Evolutionary conservation across 768 basidiomycete species (phyloP), one percentile per base, ranked within the genome.

Genomic region (Obba rivulosa): DNA sequence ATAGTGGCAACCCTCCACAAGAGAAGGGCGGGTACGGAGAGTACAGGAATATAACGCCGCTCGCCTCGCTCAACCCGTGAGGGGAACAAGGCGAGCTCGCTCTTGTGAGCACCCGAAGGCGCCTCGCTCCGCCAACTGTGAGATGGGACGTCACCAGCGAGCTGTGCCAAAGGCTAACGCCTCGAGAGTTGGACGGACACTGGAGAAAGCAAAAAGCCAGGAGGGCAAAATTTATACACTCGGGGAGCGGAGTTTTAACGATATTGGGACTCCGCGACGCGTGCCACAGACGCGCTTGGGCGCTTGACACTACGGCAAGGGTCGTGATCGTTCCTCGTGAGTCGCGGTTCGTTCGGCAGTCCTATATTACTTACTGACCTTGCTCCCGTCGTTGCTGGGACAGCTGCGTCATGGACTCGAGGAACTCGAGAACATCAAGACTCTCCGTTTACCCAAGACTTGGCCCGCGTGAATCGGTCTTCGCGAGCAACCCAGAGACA

Each of bases 41-140:
- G 80, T 82, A 74, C 72, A 83, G 83, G 80, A 85, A 87, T 86
- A 87, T 87, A 78, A 84, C 80, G 80, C 80, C 74, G 71, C 76
- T 62, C 53, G 61, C 65, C 64, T 62, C 62, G 68, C 67, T 74
- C 71, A 64, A 73, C 72, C 73, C 62, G 51, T 47, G 60, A 65
- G 61, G 60, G 67, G 67, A 69, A 58, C 69, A 61, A 57, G 67
- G 60, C 57, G 57, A 51, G 61, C 69, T 76, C 55, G 50, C 44
- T 78, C 74, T 78, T 18, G 76, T 78, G 77, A 77, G 73, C 77
- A 53, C 55, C 73, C 59, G 54, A 65, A 61, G 63, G 67, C 70
- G 63, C 79, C 82, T 85, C 81, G 83, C 84, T 86, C 84, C 82
- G 75, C 72, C 83, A 81, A 85, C 85, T 77, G 66, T 74, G 83